Base-by-base conservation (phyloP, 2,329 filamentous ascomycete genomes). In the Bipolaris gigantea region DNA sequence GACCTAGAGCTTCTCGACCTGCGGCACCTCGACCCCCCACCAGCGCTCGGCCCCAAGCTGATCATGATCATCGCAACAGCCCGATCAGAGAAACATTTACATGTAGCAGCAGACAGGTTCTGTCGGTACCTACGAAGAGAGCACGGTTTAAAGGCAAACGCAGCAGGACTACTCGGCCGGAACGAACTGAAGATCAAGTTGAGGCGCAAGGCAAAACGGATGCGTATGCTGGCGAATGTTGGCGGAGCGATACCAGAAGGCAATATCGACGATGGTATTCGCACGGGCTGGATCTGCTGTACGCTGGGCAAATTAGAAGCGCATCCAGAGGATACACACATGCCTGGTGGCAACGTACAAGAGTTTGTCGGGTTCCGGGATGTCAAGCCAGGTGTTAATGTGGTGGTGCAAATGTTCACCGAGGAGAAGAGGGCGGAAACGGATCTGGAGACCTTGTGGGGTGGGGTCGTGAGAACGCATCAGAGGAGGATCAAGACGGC, bases 241-340 rank as follows among this genome's bases (percentile, higher is more conserved):
- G 85, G 86, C n/a, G 81, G 67, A 3, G 53, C 62, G 1, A 57
- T 66, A 16, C 79, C 84, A 5, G 84, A 84, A 10, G 81, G 81
- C 13, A 83, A 82, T 43, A 78, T 82, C 1, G 92, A 96, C 64
- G 90, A 97, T 68, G 93, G 92, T 2, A 89, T 96, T 48, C 87
- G 89, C 11, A 97, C 93, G 0, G 92, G 92, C 9, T 99, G 94
- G 94, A 89, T 99, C 18, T 99, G 94, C 74, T 89, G 97, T 56
- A 95, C 96, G 70, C 83, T 94, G 9, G 90, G 90, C 4, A 84
- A 83, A 15, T 81, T 91, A 1, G 84, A 88, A 39, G 82, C 83
- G 19, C 78, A 81, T n/a, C 63, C 72, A 4, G 64, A 74, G 32
- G 72, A 73, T 23, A 67, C 51, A 11, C 56, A 68, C 11, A 66